Base-by-base conservation (phyloP, 768 basidiomycete genomes). In the Rhodotorula taiwanensis region DNA sequence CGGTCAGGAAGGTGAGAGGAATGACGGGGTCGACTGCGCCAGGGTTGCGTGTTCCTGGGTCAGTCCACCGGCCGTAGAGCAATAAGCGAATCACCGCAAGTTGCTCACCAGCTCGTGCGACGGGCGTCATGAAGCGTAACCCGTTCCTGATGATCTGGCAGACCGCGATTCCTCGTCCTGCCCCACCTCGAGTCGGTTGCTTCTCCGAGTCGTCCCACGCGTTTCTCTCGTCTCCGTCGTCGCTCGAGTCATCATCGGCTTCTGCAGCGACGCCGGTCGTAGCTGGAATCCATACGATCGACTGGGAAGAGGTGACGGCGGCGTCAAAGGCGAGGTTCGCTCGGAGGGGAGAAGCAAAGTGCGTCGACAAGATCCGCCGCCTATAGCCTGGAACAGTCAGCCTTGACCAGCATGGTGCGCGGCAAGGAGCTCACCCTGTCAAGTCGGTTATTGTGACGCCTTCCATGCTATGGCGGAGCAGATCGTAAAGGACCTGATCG, bases 21-120 rank as follows among this genome's bases (percentile, higher is more conserved):
- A 65, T 36, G 44, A 69, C 28, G 14, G 68, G 68, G 42, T 69
- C 64, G 43, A 64, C 67, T 69, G 55, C 4, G 30, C 2, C 15
- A 11, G 3, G 5, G 8, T 4, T 20, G 11, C n/a, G n/a, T n/a
- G n/a, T n/a, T n/a, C n/a, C n/a, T n/a, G n/a, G 28, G 21, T 14
- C 1, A 25, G 27, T 36, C 0, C 8, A 4, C 20, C 21, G 25
- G 15, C 41, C 18, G n/a, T 27, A 9, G 4, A 3, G 2, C 1
- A 11, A 4, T 7, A 28, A 27, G 30, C 5, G 10, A 30, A 28
- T n/a, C n/a, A n/a, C n/a, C n/a, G n/a, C n/a, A 27, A 15, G 13
- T 13, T 4, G 10, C 67, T 34, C n/a, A 69, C 67, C 49, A 30
- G 64, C 67, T 25, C 9, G 10, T 9, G 25, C 27, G 0, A 69